Evolutionary conservation across 805 yeast genomes (phyloP).

Genomic region (Candida mattraensis): DNA sequence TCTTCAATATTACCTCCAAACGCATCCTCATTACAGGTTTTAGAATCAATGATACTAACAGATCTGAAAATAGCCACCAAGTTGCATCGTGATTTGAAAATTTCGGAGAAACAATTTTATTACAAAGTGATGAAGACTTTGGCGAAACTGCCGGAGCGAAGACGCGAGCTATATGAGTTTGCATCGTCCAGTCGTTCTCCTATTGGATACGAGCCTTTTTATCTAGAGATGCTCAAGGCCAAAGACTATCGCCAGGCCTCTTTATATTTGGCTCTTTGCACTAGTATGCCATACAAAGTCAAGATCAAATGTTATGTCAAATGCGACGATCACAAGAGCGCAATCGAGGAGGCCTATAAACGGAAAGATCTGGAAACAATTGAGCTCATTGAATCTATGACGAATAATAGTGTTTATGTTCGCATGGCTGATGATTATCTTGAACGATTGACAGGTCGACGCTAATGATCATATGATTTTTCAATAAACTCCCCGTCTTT

Average conservation of each 20-base stretch:
- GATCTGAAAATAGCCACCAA: slow-evolving; percentile 52
- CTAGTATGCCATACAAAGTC: slow-evolving; percentile 42
- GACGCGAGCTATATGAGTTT: slow-evolving; percentile 53
- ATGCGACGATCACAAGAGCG: slow-evolving; percentile 51
- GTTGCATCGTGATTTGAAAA: slow-evolving; percentile 51
- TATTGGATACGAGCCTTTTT: slow-evolving; percentile 70
- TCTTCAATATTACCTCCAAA: neutral
- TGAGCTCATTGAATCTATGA: slow-evolving; percentile 25
- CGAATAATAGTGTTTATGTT: slow-evolving; percentile 20
- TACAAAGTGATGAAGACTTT: slow-evolving; percentile 51
- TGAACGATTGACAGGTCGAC: slow-evolving; percentile 25
- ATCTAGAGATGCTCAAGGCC: slow-evolving; percentile 47
- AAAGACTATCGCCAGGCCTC: slow-evolving; percentile 63
- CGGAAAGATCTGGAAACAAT: slow-evolving; percentile 42
- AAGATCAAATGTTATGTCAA: slow-evolving; percentile 50
- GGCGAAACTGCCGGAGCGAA: slow-evolving; percentile 47
- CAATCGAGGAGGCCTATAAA: slow-evolving; percentile 49
- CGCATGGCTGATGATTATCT: slow-evolving; percentile 26
- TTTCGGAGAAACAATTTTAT: slow-evolving; percentile 58
- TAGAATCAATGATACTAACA: slow-evolving; percentile 43
- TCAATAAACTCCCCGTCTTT: slow-evolving; percentile 37
- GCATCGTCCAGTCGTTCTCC: slow-evolving; percentile 57
- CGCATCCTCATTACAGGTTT: slow-evolving; percentile 46
- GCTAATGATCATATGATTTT: slow-evolving; percentile 8
- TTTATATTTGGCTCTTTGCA: slow-evolving; percentile 54